Base-by-base conservation (phyloP, 495 filamentous ascomycete species). In the Hypoxylon fragiforme region DNA sequence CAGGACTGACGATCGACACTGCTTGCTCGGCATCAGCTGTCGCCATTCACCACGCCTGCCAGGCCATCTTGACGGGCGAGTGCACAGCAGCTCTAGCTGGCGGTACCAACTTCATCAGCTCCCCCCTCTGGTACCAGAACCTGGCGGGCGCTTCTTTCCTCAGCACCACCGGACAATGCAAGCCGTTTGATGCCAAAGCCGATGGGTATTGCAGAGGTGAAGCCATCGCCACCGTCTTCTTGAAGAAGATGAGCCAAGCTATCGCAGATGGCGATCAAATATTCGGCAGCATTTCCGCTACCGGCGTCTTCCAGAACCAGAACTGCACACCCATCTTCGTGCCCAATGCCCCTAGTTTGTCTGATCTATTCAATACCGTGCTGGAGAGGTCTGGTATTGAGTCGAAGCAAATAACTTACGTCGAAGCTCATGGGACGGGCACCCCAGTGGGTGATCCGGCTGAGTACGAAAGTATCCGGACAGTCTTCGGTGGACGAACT, bases 201-300 rank as follows among this genome's bases (percentile, higher is more conserved):
- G 70, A 84, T 62, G 85, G 84, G 0, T 87, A 82, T 62, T 81
- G 63, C 0, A 65, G 83, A 3, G 85, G 68, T 1, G 85, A 88
- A 49, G 83, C 67, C 1, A 48, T 82, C 12, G 73, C 58, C 13
- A 60, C 67, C 0, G 35, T 85, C 0, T 64, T 75, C 7, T 26
- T 88, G 8, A 88, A 86, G 60, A 59, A 53, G 7, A 62, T 85
- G 0, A 44, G 45, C 4, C 63, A 74, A 20, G 83, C 74, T 1
- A 32, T 75, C 2, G 40, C 38, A 4, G 71, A 75, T 35, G 67
- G 69, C 0, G 70, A 78, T 36, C 72, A 71, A 0, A 78, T 86
- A 13, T 66, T 80, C 13, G 77, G 73, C 2, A 62, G 81, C 0
- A 79, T 88, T 43, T 67, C 76, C 3, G 73, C 59, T 0, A 72